These are phyloP conservation scores for Setomelanomma holmii DNA, from an alignment of 2,329 filamentous ascomycete species.

Conservation along the genomic window DNA sequence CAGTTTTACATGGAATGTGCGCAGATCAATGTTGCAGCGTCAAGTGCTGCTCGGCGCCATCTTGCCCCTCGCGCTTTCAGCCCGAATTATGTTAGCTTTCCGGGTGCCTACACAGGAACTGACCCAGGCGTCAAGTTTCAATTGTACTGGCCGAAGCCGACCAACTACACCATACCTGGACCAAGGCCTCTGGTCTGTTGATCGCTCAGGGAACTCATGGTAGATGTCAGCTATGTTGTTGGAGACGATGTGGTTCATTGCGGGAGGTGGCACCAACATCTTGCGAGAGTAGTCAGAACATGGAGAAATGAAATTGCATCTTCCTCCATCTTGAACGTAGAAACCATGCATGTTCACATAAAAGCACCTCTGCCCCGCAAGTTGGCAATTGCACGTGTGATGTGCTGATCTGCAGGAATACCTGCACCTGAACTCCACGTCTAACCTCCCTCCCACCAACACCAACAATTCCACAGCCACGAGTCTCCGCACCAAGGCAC, in stretches of 20 bases:
- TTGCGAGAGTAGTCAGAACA: too few species aligned
- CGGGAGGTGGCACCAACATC: too few species aligned
- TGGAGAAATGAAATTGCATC: too few species aligned
- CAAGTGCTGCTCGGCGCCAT: not conserved
- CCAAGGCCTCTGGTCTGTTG: slow-evolving; percentile 34
- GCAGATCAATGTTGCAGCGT: slow-evolving; percentile 35
- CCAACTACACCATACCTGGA: slow-evolving; percentile 57
- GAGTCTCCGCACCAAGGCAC: too few species aligned
- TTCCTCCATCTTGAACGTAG: too few species aligned
- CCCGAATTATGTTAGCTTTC: slow-evolving; percentile 39
- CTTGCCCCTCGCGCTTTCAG: slow-evolving; percentile 8
- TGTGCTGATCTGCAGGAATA: slow-evolving; percentile 2
- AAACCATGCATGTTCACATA: not conserved
- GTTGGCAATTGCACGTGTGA: slow-evolving; percentile 11
- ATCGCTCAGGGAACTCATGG: too few species aligned
- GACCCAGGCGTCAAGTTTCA: slow-evolving; percentile 44
- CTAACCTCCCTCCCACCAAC: slow-evolving; percentile 4
- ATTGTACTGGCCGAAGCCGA: slow-evolving; percentile 40
- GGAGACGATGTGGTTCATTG: too few species aligned
- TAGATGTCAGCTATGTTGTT: too few species aligned
- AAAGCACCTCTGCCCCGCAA: slow-evolving; percentile 4
- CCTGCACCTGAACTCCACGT: slow-evolving; percentile 18
- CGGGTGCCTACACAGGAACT: slow-evolving; percentile 37
- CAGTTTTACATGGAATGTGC: slow-evolving; percentile 54
- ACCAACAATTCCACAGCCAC: not conserved